These are phyloP conservation scores for Athelia psychrophila DNA, from an alignment of 1,284 basidiomycete species.

Conservation along the genomic window DNA sequence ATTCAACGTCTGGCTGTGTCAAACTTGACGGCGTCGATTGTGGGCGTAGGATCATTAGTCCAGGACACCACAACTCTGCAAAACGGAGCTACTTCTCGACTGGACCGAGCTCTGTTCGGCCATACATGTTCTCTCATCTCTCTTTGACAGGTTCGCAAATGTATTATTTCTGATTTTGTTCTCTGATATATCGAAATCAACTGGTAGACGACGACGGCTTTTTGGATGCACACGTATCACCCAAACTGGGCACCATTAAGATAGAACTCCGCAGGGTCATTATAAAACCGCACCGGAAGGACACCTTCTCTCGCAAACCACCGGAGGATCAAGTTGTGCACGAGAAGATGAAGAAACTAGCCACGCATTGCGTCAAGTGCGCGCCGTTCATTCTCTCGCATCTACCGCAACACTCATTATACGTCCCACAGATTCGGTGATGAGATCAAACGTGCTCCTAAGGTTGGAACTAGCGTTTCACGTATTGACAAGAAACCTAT, in stretches of 20 bases:
- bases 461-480: neutral
- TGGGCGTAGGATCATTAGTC: too few species aligned
- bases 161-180: neutral
- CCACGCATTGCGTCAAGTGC: constrained; percentile 31
- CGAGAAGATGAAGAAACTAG: constrained; percentile 34
- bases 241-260: constrained; percentile 14
- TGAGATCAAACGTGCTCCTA: too few species aligned
- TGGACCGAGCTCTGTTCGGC: too few species aligned
- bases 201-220: constrained; percentile 27
- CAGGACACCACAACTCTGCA: too few species aligned
- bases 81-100: too few species aligned
- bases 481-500: neutral
- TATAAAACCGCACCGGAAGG: too few species aligned
- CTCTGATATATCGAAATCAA: constrained; percentile 5
- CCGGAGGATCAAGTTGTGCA: constrained; percentile 25
- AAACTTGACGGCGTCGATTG: constrained; percentile 12
- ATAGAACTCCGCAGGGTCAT: neutral
- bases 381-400: constrained; percentile 8
- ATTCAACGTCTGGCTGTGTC: constrained; percentile 20
- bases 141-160: constrained; percentile 27
- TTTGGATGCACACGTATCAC: constrained; percentile 17
- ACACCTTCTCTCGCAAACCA: neutral
- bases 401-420: too few species aligned
- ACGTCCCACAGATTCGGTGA: too few species aligned
- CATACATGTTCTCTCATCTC: constrained; percentile 14